Base-by-base conservation (phyloP, 257 asterid species). In the Parsonsia alboflavescens region DNA sequence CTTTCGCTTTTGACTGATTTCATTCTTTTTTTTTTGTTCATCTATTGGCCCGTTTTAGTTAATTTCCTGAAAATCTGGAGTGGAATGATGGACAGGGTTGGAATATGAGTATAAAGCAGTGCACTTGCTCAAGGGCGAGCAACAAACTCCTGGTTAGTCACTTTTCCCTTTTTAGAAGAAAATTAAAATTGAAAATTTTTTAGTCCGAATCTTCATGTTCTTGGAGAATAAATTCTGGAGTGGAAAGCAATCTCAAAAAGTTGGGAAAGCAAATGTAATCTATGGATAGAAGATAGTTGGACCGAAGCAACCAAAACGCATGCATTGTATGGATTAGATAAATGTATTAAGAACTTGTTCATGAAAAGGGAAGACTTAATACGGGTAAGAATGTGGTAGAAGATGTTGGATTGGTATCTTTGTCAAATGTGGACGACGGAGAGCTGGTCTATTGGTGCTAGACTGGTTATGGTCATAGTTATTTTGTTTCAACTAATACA, bases 101-200 rank as follows among this genome's bases (percentile, higher is more conserved):
- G 74, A 70, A 10, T 70, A 26, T 22, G 63, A 70, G 30, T 70
- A 70, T 49, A 70, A 70, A 50, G 42, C 74, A 22, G 74, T 70
- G 42, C 5, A 70, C 28, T 49, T 70, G 74, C 48, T 48, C 26
- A 70, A 50, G 26, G 64, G 6, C 64, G 74, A 50, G 61, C 74
- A 70, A 17, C 39, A 24, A 0, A 12, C 30, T 70, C 63, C 74
- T 50, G 74, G 74, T 70, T 50, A 49, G 74, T 70, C 13, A 48
- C 74, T 11, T 70, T 6, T n/a, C 10, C n/a, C 5, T 17, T 17
- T 52, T 52, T 16, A 52, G 5, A 21, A 4, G 8, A 19, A 17
- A 52, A 17, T 6, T 50, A 6, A 50, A 52, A 42, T 5, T 63
- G 2, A 10, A 30, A 50, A 4, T 63, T 63, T 30, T 13, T 57